A percentile compares a stretch with the other conserved stretches of the same genome.
Conservation (phyloP, 2,329 filamentous ascomycete genomes). For the Xylariaceae sp. region DNA sequence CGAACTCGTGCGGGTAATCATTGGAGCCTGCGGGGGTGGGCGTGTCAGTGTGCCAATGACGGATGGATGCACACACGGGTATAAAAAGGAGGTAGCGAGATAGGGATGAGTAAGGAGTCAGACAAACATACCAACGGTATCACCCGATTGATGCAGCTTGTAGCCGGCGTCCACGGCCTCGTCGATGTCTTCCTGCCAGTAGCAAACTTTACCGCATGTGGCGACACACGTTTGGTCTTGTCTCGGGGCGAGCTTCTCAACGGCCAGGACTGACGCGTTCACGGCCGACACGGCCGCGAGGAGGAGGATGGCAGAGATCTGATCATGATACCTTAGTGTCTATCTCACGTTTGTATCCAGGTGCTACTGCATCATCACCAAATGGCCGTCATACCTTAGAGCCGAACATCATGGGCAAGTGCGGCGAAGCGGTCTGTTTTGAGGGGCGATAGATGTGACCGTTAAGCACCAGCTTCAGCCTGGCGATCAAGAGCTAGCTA, state of each 20-base stretch:
- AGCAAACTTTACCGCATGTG: conserved; percentile 43
- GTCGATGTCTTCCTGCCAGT: conserved; percentile 39
- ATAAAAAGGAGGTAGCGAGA: no score
- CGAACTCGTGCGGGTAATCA: conserved; percentile 48
- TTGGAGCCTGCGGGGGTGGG: conserved; percentile 29
- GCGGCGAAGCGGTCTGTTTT: background rate
- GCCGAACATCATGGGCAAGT: conserved; percentile 23
- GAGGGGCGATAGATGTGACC: background rate
- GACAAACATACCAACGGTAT: conserved; percentile 24
- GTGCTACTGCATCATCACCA: background rate
- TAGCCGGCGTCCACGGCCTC: conserved; percentile 41
- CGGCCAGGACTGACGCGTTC: conserved; percentile 25
- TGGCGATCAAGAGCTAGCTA: background rate
- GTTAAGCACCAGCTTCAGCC: background rate
- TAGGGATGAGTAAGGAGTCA: background rate
- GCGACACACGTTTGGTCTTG: conserved; percentile 36
- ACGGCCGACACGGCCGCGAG: conserved; percentile 27
- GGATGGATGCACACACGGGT: no score
- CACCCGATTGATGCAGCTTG: conserved; percentile 21
- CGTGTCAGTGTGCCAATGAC: no score
- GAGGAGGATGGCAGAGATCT: conserved; percentile 22
- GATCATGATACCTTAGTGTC: background rate
- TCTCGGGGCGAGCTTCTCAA: conserved; percentile 17
- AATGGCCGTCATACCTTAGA: conserved; percentile 16
- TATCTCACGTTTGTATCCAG: background rate